Conservation (phyloP, 768 basidiomycete species). For the Serendipita sp. region DNA sequence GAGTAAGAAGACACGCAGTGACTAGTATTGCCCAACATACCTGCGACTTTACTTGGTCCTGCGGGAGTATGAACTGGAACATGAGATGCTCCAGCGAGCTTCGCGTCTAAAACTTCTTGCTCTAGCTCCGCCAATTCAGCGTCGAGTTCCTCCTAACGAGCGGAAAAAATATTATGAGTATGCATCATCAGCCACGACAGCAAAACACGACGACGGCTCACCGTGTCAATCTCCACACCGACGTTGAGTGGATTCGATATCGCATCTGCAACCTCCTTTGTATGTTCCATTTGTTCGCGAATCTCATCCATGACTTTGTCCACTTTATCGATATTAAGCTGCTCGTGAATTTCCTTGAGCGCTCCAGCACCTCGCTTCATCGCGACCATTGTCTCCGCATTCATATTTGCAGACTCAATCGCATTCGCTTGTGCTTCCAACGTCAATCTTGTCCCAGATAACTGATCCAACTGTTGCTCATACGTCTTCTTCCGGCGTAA, state of each 20-base stretch:
- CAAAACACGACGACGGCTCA: constrained; percentile 20
- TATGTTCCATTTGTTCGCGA: constrained; percentile 79
- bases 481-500: constrained; percentile 84
- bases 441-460: constrained; percentile 74
- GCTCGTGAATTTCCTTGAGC: constrained; percentile 75
- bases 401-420: constrained; percentile 91
- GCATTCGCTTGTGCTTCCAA: constrained; percentile 95
- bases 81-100: not conserved
- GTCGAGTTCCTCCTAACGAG: constrained; percentile 57
- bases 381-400: constrained; percentile 89
- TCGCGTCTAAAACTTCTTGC: not conserved
- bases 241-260: constrained; percentile 56
- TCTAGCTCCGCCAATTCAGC: constrained; percentile 51
- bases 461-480: constrained; percentile 71
- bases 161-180: not conserved
- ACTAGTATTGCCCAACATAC: not conserved
- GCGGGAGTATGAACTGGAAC: not conserved
- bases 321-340: constrained; percentile 72
- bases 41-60: not conserved
- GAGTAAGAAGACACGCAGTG: not conserved
- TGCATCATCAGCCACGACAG: not conserved
- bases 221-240: constrained; percentile 54
- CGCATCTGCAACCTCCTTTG: constrained; percentile 79
- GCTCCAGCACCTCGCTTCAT: constrained; percentile 94
- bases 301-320: constrained; percentile 78